A percentile compares a stretch with the other conserved stretches of the same genome.
Conservation (phyloP, 495 filamentous ascomycete species). For the Pyrenula aspistea region DNA sequence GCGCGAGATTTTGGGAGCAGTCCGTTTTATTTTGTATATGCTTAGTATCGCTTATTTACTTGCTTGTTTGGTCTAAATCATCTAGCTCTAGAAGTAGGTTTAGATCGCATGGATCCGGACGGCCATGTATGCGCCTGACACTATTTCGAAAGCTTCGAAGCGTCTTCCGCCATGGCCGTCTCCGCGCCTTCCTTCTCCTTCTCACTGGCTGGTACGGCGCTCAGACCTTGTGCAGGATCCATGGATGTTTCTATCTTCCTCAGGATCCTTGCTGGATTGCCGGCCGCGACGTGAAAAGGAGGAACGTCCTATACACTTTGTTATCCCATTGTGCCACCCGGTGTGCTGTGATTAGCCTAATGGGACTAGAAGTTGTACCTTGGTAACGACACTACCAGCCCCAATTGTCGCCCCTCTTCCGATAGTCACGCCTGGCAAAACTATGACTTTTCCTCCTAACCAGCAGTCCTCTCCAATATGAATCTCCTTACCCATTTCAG, state of each 20-base stretch:
- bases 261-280: slow-evolving; percentile 55
- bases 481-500: slow-evolving; percentile 66
- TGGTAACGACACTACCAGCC: slow-evolving; percentile 84
- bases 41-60: no score
- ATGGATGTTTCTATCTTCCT: slow-evolving; percentile 36
- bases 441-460: slow-evolving; percentile 67
- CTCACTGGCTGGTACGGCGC: neutral
- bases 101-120: no score
- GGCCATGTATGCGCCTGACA: no score
- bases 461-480: slow-evolving; percentile 80
- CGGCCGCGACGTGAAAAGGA: slow-evolving; percentile 48
- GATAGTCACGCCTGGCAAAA: slow-evolving; percentile 71
- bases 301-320: slow-evolving; percentile 40
- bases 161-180: neutral
- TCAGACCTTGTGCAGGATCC: slow-evolving; percentile 1
- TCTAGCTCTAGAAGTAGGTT: no score
- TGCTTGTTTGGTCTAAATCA: no score
- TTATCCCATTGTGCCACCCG: neutral
- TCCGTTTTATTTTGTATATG: no score
- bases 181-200: neutral
- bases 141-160: neutral
- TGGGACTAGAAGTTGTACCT: slow-evolving; percentile 36
- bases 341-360: no score
- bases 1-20: no score
- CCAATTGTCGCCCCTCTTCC: slow-evolving; percentile 67